These are phyloP conservation scores for Phytophthora cajani DNA, from an alignment of 352 stramenopile species.

Conservation along the genomic window DNA sequence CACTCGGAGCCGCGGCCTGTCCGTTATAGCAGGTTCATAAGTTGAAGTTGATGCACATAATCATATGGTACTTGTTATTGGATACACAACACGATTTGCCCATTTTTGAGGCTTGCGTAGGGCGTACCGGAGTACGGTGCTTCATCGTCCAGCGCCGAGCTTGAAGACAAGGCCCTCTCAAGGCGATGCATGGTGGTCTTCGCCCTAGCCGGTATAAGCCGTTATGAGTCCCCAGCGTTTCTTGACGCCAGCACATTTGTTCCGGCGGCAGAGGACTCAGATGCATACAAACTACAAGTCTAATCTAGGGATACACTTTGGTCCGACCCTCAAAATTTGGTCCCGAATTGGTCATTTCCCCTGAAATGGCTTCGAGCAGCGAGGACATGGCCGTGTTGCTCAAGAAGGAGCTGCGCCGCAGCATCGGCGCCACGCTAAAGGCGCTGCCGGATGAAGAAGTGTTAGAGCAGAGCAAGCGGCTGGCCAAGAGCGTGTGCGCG, in stretches of 20 bases:
- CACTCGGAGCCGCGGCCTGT: constrained; percentile 39
- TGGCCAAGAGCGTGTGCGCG: constrained; percentile 53
- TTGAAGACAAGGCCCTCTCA: constrained; percentile 28
- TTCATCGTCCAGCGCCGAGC: constrained; percentile 32
- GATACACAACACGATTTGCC: neutral
- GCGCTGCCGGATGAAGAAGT: constrained; percentile 54
- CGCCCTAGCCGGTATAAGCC: constrained; percentile 1
- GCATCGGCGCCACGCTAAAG: constrained; percentile 55
- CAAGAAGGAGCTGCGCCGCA: constrained; percentile 70
- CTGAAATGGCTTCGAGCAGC: constrained; percentile 9
- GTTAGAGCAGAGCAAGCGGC: constrained; percentile 49
- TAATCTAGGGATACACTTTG: constrained; percentile 5
- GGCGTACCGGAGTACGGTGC: constrained; percentile 24
- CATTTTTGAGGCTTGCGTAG: neutral
- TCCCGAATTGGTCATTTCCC: neutral
- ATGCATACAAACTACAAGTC: constrained; percentile 10
- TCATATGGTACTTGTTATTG: constrained; percentile 22
- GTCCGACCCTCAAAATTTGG: constrained; percentile 15
- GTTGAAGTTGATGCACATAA: neutral
- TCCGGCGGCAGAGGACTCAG: constrained; percentile 14
- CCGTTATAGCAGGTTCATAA: constrained; percentile 17
- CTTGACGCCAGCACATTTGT: constrained; percentile 10
- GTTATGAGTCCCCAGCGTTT: constrained; percentile 26
- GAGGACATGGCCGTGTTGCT: constrained; percentile 39
- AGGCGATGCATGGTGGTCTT: constrained; percentile 29